Evolutionary conservation across 2,329 filamentous ascomycete genomes (phyloP).

Genomic region (Claviceps fusiformis): DNA sequence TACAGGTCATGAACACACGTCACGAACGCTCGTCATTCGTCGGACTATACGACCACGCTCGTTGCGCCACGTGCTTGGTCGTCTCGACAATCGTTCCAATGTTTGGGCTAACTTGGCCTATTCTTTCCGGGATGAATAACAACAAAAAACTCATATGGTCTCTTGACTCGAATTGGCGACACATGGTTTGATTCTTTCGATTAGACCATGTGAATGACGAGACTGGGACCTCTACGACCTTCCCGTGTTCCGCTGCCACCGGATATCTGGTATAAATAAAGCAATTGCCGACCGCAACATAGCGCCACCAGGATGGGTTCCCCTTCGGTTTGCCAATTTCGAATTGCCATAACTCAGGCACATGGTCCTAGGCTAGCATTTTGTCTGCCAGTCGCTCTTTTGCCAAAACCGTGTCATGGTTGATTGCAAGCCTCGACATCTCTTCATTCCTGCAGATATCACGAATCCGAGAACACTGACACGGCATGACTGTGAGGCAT

Average conservation of each 20-base stretch:
- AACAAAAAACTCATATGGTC: too few species aligned
- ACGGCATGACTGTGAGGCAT: neutral
- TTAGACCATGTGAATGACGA: neutral
- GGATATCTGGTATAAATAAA: too few species aligned
- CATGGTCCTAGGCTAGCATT: neutral
- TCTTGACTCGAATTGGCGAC: too few species aligned
- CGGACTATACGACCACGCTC: neutral
- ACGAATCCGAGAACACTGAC: neutral
- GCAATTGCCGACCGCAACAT: neutral
- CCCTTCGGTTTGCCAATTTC: neutral
- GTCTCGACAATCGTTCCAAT: neutral
- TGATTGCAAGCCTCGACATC: neutral
- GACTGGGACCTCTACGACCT: neutral
- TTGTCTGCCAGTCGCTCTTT: neutral
- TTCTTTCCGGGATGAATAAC: neutral
- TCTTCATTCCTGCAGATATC: neutral
- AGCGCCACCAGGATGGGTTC: neutral
- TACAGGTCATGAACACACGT: neutral
- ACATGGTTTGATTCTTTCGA: neutral
- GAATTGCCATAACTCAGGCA: neutral
- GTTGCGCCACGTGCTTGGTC: neutral
- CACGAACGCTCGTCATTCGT: neutral
- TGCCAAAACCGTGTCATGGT: neutral
- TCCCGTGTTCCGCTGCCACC: neutral
- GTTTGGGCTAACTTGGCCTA: neutral